Evolutionary conservation across 202 grass and related monocot species (phyloP), one percentile per base, ranked within the genome.

Genomic region (Zizania palustris): DNA sequence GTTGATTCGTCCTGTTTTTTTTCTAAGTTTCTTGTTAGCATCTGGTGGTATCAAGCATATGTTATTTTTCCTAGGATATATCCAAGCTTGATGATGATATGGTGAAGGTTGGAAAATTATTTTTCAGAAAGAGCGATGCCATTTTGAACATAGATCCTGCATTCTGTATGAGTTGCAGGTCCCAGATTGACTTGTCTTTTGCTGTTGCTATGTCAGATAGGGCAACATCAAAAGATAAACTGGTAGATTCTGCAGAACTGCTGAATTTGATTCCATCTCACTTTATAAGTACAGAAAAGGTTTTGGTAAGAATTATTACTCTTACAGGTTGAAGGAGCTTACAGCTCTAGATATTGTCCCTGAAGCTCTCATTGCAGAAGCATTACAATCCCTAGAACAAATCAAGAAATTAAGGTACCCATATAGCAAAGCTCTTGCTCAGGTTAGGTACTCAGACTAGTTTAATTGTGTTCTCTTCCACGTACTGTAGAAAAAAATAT

Each of bases 361-460:
- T 36, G 46, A 80, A 41, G 15, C 49, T 69, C 18, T 64, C 8
- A 14, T 96, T 20, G 76, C 37, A 77, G 49, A 80, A 71, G 87
- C 83, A 74, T 79, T 94, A 77, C 60, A 72, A 55, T 94, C 65
- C 36, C 82, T 97, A 56, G 60, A 83, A 80, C 78, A 72, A 69
- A 72, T 94, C 59, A 86, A 82, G 88, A 90, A 76, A 70, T 33
- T 90, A 60, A 90, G 83, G 65, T 91, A 97, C 72, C 89, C 73
- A 73, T 92, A 94, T 86, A 90, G 95, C 87, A 97, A 85, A 70
- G 67, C 41, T 83, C 76, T 94, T 78, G 91, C 91, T 36, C 79
- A 97, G 95, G 95, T 97, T 69, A 71, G 77, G 66, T 72, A 22
- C 45, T 60, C 51, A 74, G 44, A 14, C 85, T 37, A 55, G 45